A percentile compares a stretch with the other conserved stretches of the same genome.
phyloP scores from a whole-genome alignment of 2,329 filamentous ascomycete genomes.

The Fusarium siculi region DNA sequence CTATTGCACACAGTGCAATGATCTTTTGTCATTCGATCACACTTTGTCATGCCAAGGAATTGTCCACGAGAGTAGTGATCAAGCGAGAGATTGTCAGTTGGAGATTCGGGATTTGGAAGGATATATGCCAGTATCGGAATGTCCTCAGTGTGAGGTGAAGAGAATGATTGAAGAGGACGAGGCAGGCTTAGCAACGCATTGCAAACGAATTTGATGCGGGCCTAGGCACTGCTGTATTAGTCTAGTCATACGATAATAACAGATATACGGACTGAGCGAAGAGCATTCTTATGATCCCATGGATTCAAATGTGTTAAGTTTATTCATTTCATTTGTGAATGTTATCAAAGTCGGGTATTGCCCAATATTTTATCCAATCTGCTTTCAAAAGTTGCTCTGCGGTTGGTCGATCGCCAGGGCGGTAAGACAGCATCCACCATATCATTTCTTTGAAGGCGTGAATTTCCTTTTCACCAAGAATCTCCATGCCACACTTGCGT shows the following conservation, averaged over 20 bases:
- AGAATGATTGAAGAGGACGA: background rate
- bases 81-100: background rate
- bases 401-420: conserved; percentile 4
- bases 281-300: rapidly evolving
- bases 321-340: rapidly evolving
- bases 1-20: background rate
- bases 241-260: too few species aligned
- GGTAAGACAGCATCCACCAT: conserved; percentile 12
- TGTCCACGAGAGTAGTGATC: background rate
- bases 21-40: background rate
- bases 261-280: too few species aligned
- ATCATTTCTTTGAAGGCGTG: conserved; percentile 12
- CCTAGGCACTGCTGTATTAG: too few species aligned
- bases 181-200: background rate
- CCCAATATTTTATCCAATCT: conserved; percentile 8
- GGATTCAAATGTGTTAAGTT: rapidly evolving
- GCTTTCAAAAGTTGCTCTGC: conserved; percentile 1
- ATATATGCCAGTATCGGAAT: background rate
- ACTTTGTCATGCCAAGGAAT: background rate
- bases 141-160: background rate
- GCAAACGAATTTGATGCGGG: background rate
- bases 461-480: background rate
- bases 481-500: background rate
- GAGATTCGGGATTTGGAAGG: background rate
- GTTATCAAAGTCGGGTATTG: background rate